Conservation (phyloP, 768 basidiomycete genomes). For the Hygrocybe punicea region DNA sequence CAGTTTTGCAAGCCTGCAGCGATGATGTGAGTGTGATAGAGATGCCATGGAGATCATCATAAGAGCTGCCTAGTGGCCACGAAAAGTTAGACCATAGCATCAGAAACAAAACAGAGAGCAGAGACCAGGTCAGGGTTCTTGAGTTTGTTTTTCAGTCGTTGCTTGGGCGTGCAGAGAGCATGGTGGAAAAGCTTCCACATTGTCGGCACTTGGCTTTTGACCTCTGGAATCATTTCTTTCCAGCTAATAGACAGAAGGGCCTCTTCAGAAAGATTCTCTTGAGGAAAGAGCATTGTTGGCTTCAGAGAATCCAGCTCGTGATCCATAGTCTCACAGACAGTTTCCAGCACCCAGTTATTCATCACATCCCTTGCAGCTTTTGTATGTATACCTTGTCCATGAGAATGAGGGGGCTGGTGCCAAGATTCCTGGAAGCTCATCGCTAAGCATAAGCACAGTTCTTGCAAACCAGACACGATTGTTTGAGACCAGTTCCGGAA, state of each 20-base stretch:
- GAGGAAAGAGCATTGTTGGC: neutral
- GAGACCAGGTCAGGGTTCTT: neutral
- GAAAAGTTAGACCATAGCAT: neutral
- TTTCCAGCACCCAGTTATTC: neutral
- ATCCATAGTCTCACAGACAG: neutral
- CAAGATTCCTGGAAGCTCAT: too few relatives aligned
- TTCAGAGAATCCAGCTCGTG: neutral
- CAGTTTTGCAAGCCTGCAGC: neutral
- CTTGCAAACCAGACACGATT: too few relatives aligned
- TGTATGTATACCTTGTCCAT: too few relatives aligned
- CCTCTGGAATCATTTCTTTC: neutral
- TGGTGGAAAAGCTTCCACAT: neutral
- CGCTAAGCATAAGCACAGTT: too few relatives aligned
- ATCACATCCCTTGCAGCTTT: neutral
- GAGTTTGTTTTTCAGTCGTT: too few relatives aligned
- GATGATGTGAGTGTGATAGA: neutral
- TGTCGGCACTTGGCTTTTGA: neutral
- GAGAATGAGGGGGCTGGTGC: too few relatives aligned
- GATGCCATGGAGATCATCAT: neutral
- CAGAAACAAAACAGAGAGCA: neutral
- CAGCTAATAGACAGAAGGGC: neutral
- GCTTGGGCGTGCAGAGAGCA: neutral
- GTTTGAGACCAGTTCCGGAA: too few relatives aligned
- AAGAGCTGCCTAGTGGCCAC: neutral
- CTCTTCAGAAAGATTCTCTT: neutral